Percentiles rank a stretch among this genome's conserved stretches.
These are phyloP conservation scores for Ambrosiella xylebori DNA, from an alignment of 2,329 filamentous ascomycete genomes.

Conservation along the genomic window DNA sequence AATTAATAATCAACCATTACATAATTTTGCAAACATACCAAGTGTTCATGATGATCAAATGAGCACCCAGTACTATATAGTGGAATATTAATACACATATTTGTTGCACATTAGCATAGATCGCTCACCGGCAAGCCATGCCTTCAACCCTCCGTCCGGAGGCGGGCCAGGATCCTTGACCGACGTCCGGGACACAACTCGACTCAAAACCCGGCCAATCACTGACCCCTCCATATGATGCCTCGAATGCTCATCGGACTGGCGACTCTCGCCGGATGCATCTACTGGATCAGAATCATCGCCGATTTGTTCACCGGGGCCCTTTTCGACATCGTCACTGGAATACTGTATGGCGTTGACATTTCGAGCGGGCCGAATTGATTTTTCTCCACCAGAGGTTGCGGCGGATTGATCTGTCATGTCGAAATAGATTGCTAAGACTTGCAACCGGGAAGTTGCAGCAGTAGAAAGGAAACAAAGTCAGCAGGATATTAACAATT, in stretches of 20 bases:
- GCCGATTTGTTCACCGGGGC: background rate
- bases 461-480: too few species aligned
- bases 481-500: background rate
- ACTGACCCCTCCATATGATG: slow-evolving; percentile 1
- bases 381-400: background rate
- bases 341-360: background rate
- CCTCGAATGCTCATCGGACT: background rate
- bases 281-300: background rate
- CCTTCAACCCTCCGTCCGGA: slow-evolving; percentile 31
- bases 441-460: too few species aligned
- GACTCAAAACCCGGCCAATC: slow-evolving; percentile 5
- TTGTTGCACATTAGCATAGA: background rate
- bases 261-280: too few species aligned
- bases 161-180: slow-evolving; percentile 29
- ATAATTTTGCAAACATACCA: slow-evolving; percentile 21
- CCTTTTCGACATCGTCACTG: slow-evolving; percentile 4
- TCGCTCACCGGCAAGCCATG: slow-evolving; percentile 29
- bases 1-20: background rate
- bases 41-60: slow-evolving; percentile 33
- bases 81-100: background rate
- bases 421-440: background rate
- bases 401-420: background rate
- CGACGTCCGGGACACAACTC: slow-evolving; percentile 5
- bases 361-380: background rate
- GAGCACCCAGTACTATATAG: slow-evolving; percentile 17